Evolutionary conservation across 164 flowering plant genomes (phyloP), one percentile per base, ranked within the genome.

Genomic region (Euptelea pleiosperma): DNA sequence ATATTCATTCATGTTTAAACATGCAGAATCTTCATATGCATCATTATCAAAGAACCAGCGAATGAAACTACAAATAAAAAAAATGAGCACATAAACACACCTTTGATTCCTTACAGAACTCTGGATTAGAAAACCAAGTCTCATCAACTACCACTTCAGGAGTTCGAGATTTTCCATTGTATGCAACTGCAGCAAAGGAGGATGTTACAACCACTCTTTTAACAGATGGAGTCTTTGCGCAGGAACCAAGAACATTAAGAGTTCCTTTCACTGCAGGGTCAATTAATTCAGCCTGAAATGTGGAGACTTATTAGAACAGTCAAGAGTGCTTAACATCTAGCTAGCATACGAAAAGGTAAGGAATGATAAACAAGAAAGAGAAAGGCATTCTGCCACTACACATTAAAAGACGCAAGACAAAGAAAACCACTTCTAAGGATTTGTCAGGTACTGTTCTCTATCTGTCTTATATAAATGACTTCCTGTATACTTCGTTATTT

Each of bases 251-350:
- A 31, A 75, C 71, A 57, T 71, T 75, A n/a, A 75, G 50, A 4
- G 79, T 75, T 60, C 87, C 87, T 49, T 73, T 82, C 39, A 79
- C 51, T 1, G 87, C 82, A 31, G 82, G 82, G n/a, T 74, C 82
- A 42, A 82, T 55, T 21, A 82, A 12, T 36, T 82, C 82, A 4
- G 57, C 63, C 86, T 79, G 76, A 58, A 63, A 65, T 3, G 21
- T 16, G 16, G 34, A 34, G 9, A 9, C 15, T 14, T 4, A 29
- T 8, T 14, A 24, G 41, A 33, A 46, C 10, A 15, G 11, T n/a
- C n/a, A 22, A 56, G 60, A 26, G 24, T 56, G n/a, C n/a, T n/a
- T n/a, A n/a, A n/a, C n/a, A n/a, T n/a, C n/a, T n/a, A n/a, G n/a
- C n/a, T n/a, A 6, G 9, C 24, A 39, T 29, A 28, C 12, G 14